phyloP scores from a whole-genome alignment of 2,329 filamentous ascomycete genomes.

The Emmonsia crescens region DNA sequence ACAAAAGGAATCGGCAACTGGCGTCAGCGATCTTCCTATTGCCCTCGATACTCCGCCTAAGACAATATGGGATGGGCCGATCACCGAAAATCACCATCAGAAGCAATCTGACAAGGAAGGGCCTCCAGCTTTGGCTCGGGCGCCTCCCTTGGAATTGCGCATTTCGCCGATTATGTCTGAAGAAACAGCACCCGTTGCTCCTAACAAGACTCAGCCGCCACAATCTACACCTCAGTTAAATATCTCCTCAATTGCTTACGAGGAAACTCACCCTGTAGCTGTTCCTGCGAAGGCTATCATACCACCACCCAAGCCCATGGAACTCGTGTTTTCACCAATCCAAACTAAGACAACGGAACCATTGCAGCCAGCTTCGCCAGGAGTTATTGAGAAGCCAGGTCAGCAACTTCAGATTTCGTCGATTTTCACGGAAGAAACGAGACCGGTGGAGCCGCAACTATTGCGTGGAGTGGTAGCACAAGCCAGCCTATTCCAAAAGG shows the following conservation, averaged over 20 bases:
- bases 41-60: conserved; percentile 30
- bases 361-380: conserved; percentile 15
- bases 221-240: conserved; percentile 17
- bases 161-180: conserved; percentile 25
- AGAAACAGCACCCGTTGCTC: conserved; percentile 30
- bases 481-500: conserved; percentile 2
- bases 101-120: background rate
- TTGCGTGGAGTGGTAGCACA: conserved; percentile 2
- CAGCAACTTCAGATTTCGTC: conserved; percentile 20
- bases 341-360: conserved; percentile 21
- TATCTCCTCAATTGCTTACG: conserved; percentile 23
- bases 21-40: conserved; percentile 17
- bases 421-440: conserved; percentile 18
- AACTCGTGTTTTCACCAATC: conserved; percentile 25
- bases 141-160: conserved; percentile 18
- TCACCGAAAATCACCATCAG: conserved; percentile 2
- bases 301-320: background rate
- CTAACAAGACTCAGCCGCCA: conserved; percentile 26
- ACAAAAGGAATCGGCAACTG: conserved; percentile 16
- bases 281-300: conserved; percentile 6
- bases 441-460: conserved; percentile 14
- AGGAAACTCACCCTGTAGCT: conserved; percentile 16
- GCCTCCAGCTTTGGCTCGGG: conserved; percentile 9
- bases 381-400: conserved; percentile 8
- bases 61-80: conserved; percentile 30